Base-by-base conservation (phyloP, 345 rosid species). In the Eucalyptus fibrosa region DNA sequence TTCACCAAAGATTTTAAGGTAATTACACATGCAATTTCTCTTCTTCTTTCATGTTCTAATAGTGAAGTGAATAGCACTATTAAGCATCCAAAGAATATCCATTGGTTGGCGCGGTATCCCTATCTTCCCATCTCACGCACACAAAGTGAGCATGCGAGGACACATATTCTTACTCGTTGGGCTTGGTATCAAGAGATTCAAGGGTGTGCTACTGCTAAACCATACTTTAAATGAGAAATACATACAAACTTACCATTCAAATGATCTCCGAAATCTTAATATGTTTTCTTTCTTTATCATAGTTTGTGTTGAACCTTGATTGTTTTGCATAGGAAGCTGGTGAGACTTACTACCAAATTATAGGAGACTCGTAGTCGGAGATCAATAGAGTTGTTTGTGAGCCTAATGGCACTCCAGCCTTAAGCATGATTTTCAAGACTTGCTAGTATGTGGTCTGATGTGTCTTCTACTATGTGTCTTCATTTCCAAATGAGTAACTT, bases 361-460 rank as follows among this genome's bases (percentile, higher is more conserved):
- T 96, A 90, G 87, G 90, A 50, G 77, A 89, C 26, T 96, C 97
- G 11, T 97, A 97, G 98, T 55, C 49, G 2, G 93, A 89, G 47
- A 95, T 97, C 45, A 9, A 95, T 32, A 89, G 88, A 88, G 82
- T 95, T 86, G 97, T 97, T 83, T 91, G 95, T 10, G 45, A 90
- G 85, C 91, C 92, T 4, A 60, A 89, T 30, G 98, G 98, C 72
- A 94, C 94, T 10, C 89, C 91, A 7, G 60, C 90, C 47, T 95
- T 97, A 37, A 89, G 96, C 93, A 55, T 90, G 65, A 94, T 86
- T 89, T 97, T 97, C 94, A 94, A 91, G 89, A 95, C 96, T 88
- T 97, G 99, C 96, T 21, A 82, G 95, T n/a, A n/a, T n/a, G n/a
- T n/a, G n/a, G n/a, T n/a, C n/a, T n/a, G n/a, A n/a, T n/a, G n/a